These are phyloP conservation scores for Lipomyces mesembrius DNA, from an alignment of 805 yeast species.

Conservation along the genomic window DNA sequence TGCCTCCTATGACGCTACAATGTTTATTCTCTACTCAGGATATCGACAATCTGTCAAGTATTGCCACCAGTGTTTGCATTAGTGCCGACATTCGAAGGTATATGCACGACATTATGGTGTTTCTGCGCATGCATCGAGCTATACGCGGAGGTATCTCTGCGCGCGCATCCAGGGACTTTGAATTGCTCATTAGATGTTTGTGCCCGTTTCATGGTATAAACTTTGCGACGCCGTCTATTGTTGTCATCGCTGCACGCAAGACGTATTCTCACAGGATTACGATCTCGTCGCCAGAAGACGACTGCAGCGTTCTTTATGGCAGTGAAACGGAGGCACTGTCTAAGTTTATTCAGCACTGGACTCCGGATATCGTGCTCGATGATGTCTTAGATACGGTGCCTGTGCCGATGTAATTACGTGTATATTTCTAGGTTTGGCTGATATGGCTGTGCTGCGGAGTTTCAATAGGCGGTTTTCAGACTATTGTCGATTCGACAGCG, in stretches of 20 bases:
- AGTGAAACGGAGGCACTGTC: slow-evolving; percentile 53
- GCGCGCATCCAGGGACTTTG: slow-evolving; percentile 51
- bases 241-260: slow-evolving; percentile 55
- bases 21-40: slow-evolving; percentile 17
- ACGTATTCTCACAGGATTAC: slow-evolving; percentile 55
- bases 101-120: slow-evolving; percentile 60
- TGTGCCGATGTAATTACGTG: slow-evolving; percentile 53
- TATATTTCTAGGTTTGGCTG: not conserved
- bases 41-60: slow-evolving; percentile 21
- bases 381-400: slow-evolving; percentile 57
- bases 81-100: slow-evolving; percentile 59
- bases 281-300: slow-evolving; percentile 51
- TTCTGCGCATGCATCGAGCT: slow-evolving; percentile 59
- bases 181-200: slow-evolving; percentile 47
- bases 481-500: not conserved
- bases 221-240: slow-evolving; percentile 60
- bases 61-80: slow-evolving; percentile 45
- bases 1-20: slow-evolving; percentile 8
- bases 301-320: slow-evolving; percentile 61
- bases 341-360: slow-evolving; percentile 53
- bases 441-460: not conserved
- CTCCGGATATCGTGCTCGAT: slow-evolving; percentile 56
- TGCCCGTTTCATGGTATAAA: slow-evolving; percentile 51
- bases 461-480: not conserved
- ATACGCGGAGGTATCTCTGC: slow-evolving; percentile 60